Base-by-base conservation (phyloP, 106 monocot genomes). In the Cymbidium sinense region DNA sequence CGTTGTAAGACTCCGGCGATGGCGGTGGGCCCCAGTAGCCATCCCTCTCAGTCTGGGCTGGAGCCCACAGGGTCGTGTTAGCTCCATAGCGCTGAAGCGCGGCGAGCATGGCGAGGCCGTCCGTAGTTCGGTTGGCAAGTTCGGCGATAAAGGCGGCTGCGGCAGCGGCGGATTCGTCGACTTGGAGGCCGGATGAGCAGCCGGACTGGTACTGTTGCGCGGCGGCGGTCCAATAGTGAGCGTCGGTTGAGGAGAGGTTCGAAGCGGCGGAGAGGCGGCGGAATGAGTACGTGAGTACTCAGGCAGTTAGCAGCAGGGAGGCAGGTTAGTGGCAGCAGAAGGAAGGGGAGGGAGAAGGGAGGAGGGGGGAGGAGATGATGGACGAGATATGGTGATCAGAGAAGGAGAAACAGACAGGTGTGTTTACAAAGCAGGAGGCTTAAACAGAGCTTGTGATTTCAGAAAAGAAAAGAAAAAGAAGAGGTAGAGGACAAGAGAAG, bases 31-130 rank as follows among this genome's bases (percentile, higher is more conserved):
- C 82, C 89, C 94, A 94, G 86, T 89, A 89, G 0, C 89, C 92
- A 82, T 95, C 88, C 21, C 95, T 80, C 85, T 95, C 95, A 21
- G 95, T 92, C 79, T 88, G 85, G 15, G 88, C 90, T 28, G 92
- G 95, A 7, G 77, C 73, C 92, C 92, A 95, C 33, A 13, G 50
- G 70, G 86, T 51, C 27, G 70, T 78, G 70, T 95, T 84, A 76
- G 39, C 4, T 64, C 91, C 95, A 81, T 85, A 95, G 35, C 89
- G 91, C 35, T 86, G 82, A 70, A 86, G 77, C 11, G 95, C 77
- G 76, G 83, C 79, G 27, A 92, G 50, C 86, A 92, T 92, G 41
- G 92, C 83, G 71, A 85, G 77, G 74, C 85, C 82, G 87, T 88
- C 85, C 87, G 90, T 84, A 34, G 92, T 90, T 58, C 84, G 73